Conservation (phyloP, 768 basidiomycete species). For the Collybiopsis luxurians region DNA sequence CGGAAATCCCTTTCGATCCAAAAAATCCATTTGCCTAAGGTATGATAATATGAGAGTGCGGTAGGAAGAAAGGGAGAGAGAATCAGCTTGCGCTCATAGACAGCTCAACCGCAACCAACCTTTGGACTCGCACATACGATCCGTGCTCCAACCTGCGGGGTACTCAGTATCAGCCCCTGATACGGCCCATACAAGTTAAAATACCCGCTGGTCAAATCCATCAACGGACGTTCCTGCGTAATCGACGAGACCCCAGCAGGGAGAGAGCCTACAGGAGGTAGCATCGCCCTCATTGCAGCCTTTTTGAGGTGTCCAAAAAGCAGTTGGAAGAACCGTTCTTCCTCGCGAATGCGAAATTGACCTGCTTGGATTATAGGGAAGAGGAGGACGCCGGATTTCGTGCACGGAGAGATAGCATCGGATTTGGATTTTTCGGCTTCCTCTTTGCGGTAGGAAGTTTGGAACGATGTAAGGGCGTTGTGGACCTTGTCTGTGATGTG, state of each 20-base stretch:
- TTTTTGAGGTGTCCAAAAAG: constrained; percentile 53
- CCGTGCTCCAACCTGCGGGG: constrained; percentile 54
- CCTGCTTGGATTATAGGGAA: constrained; percentile 90
- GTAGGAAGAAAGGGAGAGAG: not conserved
- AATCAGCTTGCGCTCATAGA: too few species aligned
- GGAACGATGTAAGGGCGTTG: constrained; percentile 56
- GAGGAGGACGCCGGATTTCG: constrained; percentile 41
- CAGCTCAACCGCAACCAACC: constrained; percentile 51
- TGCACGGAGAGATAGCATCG: not conserved
- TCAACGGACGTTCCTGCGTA: constrained; percentile 32
- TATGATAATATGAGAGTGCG: too few species aligned
- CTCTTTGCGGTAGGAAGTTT: constrained; percentile 30
- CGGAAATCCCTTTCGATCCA: constrained; percentile 84
- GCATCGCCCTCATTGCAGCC: constrained; percentile 6
- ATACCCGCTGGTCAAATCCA: constrained; percentile 93
- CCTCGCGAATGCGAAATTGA: constrained; percentile 82
- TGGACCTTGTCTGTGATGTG: constrained; percentile 61
- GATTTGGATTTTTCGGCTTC: not conserved
- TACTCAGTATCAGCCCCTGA: constrained; percentile 63
- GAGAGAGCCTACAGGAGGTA: not conserved
- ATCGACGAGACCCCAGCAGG: not conserved
- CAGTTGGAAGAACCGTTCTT: constrained; percentile 59
- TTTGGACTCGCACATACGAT: constrained; percentile 87
- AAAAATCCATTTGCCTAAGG: constrained; percentile 99
- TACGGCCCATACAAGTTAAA: constrained; percentile 86